These are phyloP conservation scores for Lipomyces lipofer DNA, from an alignment of 805 yeast species.

Conservation along the genomic window DNA sequence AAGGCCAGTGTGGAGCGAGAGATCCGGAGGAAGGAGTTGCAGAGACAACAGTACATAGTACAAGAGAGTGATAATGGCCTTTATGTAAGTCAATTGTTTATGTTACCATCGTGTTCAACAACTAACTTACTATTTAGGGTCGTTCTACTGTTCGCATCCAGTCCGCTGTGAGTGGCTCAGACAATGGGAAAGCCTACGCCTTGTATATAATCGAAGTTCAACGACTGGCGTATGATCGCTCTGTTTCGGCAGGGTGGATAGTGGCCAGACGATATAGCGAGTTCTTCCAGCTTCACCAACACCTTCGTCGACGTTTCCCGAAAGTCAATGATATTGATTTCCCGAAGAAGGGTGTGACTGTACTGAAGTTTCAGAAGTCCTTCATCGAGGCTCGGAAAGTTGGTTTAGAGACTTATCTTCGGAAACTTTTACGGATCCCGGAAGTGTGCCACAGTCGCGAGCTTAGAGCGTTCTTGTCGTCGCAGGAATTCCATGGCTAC, in stretches of 20 bases:
- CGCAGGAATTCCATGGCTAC: conserved; percentile 36
- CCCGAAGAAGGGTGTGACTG: conserved; percentile 54
- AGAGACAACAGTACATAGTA: conserved; percentile 75
- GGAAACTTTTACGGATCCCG: conserved; percentile 56
- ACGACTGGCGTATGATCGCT: conserved; percentile 47
- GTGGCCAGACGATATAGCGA: conserved; percentile 89
- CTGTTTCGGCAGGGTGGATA: conserved; percentile 74
- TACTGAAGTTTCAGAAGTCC: conserved; percentile 68
- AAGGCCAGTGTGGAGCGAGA: conserved; percentile 67
- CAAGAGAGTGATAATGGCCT: conserved; percentile 81
- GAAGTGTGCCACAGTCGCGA: conserved; percentile 72
- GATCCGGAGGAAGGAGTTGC: conserved; percentile 68
- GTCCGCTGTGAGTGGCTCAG: conserved; percentile 52
- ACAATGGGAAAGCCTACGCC: conserved; percentile 59
- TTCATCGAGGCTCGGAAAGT: conserved; percentile 63
- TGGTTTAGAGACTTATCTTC: conserved; percentile 63
- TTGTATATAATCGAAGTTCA: conserved; percentile 78
- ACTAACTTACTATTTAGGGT: conserved; percentile 10
- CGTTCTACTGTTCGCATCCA: conserved; percentile 41
- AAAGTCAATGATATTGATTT: conserved; percentile 51
- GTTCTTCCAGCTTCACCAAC: conserved; percentile 68
- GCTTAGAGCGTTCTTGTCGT: conserved; percentile 75
- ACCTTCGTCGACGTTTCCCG: conserved; percentile 56
- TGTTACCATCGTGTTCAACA: background rate
- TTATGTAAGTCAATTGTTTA: conserved; percentile 60